Percentiles rank a stretch among this genome's conserved stretches.
Conservation (phyloP, 202 grass and related monocot species). For the Panicum virgatum region DNA sequence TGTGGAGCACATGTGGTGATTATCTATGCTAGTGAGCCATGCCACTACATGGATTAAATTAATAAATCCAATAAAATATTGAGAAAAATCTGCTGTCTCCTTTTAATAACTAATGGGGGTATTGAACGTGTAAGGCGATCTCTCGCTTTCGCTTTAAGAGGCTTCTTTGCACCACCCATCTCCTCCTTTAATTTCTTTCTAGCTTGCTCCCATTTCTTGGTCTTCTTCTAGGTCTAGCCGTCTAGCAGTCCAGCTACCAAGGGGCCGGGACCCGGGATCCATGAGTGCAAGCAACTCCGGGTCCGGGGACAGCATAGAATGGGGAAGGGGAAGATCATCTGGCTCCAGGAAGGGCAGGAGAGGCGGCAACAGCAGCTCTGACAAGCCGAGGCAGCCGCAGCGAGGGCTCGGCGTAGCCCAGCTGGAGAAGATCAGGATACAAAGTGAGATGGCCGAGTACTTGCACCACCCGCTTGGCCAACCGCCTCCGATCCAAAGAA, state of each 20-base stretch:
- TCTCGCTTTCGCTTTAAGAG: conserved; percentile 77
- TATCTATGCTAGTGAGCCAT: conserved; percentile 19
- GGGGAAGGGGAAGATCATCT: conserved; percentile 49
- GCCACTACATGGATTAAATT: conserved; percentile 28
- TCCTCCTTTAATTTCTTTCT: conserved; percentile 31
- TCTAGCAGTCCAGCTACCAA: conserved; percentile 16
- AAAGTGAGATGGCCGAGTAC: conserved; percentile 72
- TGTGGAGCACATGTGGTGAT: conserved; percentile 20
- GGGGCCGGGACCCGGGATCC: not conserved
- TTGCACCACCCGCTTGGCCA: conserved; percentile 39
- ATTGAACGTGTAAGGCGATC: conserved; percentile 47
- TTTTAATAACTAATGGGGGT: conserved; percentile 44
- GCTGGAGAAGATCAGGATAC: conserved; percentile 81
- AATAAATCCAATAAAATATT: conserved; percentile 23
- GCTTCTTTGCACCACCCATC: conserved; percentile 43
- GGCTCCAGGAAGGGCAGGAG: conserved; percentile 62
- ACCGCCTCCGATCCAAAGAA: conserved; percentile 38
- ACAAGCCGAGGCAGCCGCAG: conserved; percentile 83
- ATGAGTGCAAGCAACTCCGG: conserved; percentile 62
- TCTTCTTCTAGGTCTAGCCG: conserved; percentile 43
- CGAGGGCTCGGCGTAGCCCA: conserved; percentile 79
- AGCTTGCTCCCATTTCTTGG: conserved; percentile 15
- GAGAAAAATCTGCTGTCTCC: conserved; percentile 29
- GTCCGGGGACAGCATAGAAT: conserved; percentile 59
- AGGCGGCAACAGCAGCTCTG: conserved; percentile 34